phyloP scores from a whole-genome alignment of 2,329 filamentous ascomycete species.

The Aureobasidium sp. region DNA sequence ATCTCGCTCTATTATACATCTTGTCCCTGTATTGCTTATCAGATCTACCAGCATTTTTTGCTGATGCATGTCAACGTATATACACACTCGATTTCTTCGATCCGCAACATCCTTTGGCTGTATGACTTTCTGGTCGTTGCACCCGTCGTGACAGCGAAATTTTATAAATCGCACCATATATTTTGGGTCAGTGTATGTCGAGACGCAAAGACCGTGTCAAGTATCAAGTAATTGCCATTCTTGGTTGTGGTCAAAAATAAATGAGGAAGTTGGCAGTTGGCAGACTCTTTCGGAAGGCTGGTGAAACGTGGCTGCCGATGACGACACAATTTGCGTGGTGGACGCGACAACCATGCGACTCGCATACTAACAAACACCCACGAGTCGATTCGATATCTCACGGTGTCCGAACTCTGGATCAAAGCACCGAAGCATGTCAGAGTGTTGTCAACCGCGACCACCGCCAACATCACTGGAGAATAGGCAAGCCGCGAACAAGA shows the following conservation, averaged over 20 bases:
- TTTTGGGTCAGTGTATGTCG: not conserved
- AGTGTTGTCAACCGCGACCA: constrained; percentile 1
- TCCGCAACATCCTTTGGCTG: not conserved
- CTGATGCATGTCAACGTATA: not conserved
- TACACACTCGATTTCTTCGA: not conserved
- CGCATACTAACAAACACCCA: not conserved
- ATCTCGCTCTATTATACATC: not conserved
- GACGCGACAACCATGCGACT: not conserved
- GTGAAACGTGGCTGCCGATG: constrained; percentile 9
- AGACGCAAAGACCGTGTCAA: not conserved
- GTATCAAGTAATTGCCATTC: not conserved
- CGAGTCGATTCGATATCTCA: not conserved
- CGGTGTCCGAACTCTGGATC: not conserved
- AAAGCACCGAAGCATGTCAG: not conserved
- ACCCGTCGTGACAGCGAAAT: not conserved
- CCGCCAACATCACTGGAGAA: constrained; percentile 17
- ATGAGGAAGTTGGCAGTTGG: constrained; percentile 6
- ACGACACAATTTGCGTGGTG: not conserved
- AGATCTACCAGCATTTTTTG: not conserved
- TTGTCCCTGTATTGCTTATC: not conserved
- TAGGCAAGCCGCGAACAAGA: constrained; percentile 41
- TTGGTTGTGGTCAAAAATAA: not conserved
- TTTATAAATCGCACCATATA: not conserved
- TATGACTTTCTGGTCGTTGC: not conserved
- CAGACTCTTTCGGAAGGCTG: not conserved